Base-by-base conservation (phyloP, 2,329 filamentous ascomycete genomes). In the Alternaria sp. region DNA sequence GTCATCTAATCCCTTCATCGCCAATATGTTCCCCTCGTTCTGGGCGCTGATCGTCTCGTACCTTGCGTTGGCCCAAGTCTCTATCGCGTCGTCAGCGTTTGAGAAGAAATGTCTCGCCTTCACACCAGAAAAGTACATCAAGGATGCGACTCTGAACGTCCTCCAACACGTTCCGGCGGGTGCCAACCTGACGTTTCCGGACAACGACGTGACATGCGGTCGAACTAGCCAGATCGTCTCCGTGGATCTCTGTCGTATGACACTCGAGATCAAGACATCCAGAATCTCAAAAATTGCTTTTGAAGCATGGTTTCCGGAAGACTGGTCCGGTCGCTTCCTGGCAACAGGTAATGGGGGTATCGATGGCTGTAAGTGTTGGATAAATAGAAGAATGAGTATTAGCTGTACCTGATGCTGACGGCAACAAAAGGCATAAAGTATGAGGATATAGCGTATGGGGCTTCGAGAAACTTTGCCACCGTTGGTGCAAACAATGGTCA, bases 331-430 rank as follows among this genome's bases (percentile, higher is more conserved):
- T 3, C 70, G 80, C 3, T 77, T 81, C 52, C 63, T 81, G 16
- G 74, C 71, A 11, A 79, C 74, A 0, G 79, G 79, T 1, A 82
- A 81, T 60, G 80, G 80, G n/a, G 80, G 80, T 4, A 68, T 81
- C 6, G 71, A 73, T 57, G 81, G 80, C 20, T 82, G 80, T 80
- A 66, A 51, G 79, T 75, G 6, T 8, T 22, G 11, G 2, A 9
- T n/a, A 4, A 2, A 34, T 9, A 5, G 4, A 11, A 3, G 18
- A 25, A 8, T 11, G n/a, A 5, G 5, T 10, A 28, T 9, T 18
- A 16, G 22, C 4, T 20, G 1, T 18, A 32, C 6, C 27, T 27
- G 20, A 6, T n/a, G 5, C 38, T 46, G 38, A 51, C 25, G 0
- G 3, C 5, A 16, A 32, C 1, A n/a, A 36, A n/a, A 82, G 80